Base-by-base conservation (phyloP, 2,329 filamentous ascomycete genomes). In the Ophiocordyceps camponoti-saundersi region DNA sequence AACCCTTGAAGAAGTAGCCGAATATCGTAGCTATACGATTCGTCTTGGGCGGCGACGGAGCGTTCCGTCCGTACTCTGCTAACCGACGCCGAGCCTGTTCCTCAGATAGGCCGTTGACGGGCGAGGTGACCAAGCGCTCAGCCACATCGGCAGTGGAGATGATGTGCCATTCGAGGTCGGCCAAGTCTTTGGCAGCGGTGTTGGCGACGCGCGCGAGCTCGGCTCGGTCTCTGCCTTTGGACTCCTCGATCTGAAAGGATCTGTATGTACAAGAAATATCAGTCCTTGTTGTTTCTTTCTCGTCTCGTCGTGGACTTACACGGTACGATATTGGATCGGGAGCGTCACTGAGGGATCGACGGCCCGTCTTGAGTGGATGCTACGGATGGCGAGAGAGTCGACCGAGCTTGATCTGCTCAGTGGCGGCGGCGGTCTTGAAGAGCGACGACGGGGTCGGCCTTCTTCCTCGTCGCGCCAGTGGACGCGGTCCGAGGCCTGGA, bases 1-100 rank as follows among this genome's bases (percentile, higher is more conserved):
- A 90, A 1, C 84, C 84, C 52, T 80, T 80, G 64, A 87, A 87
- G 54, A 88, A 79, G 61, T 89, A 89, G 18, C 75, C 75, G 32
- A 80, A 62, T 6, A 79, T 70, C 50, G 75, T 76, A 42, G 67
- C 66, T 42, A 78, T 59, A 51, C 72, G 70, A 49, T 72, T 73
- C 5, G 78, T 81, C 15, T 79, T 76, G 2, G 82, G 77, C 3
- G 77, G 72, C 4, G 80, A 78, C 5, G 79, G 79, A 8, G 72
- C 70, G 56, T 89, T 89, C 49, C 64, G 73, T 34, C 83, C 83
- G 61, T 82, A 74, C 55, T 82, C 68, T 42, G 65, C 66, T 7
- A 75, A 58, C 36, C 75, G 72, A 22, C 71, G 67, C 39, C 68
- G 63, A 44, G 72, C 71, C 55, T 81, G 74, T 12, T 79, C 70